Evolutionary conservation across 2,329 filamentous ascomycete species (phyloP).

Genomic region (Fusarium sp.): DNA sequence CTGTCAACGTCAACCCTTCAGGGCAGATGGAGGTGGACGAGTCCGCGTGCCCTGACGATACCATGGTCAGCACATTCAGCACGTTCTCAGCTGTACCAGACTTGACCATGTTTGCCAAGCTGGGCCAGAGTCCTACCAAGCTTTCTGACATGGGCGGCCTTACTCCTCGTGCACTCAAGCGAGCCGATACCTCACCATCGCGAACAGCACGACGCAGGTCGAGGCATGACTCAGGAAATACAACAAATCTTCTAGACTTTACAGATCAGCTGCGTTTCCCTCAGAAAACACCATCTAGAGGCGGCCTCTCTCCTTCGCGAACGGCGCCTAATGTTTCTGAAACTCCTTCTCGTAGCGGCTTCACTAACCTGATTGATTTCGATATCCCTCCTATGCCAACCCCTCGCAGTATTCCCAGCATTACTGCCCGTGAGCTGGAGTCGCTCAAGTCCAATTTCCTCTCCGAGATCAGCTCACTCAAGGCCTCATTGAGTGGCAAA

Average conservation of each 20-base stretch:
- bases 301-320: constrained; percentile 51
- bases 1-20: constrained; percentile 49
- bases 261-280: constrained; percentile 76
- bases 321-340: constrained; percentile 51
- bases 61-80: constrained; percentile 85
- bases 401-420: constrained; percentile 88
- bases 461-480: constrained; percentile 94
- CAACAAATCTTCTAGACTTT: constrained; percentile 88
- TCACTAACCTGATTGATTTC: constrained; percentile 77
- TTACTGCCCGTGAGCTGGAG: constrained; percentile 93
- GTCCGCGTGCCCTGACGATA: constrained; percentile 73
- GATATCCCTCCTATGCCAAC: constrained; percentile 95
- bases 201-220: constrained; percentile 54
- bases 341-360: constrained; percentile 64
- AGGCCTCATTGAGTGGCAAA: constrained; percentile 90
- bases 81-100: constrained; percentile 91
- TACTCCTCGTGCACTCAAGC: constrained; percentile 54
- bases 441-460: constrained; percentile 90
- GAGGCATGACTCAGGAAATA: constrained; percentile 66
- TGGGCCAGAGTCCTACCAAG: constrained; percentile 75
- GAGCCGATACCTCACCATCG: constrained; percentile 53
- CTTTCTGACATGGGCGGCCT: constrained; percentile 57
- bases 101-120: constrained; percentile 83
- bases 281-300: constrained; percentile 63
- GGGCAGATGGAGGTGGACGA: constrained; percentile 50